These are phyloP conservation scores for Epichloe hybrida DNA, from an alignment of 2,329 filamentous ascomycete species.

Conservation along the genomic window DNA sequence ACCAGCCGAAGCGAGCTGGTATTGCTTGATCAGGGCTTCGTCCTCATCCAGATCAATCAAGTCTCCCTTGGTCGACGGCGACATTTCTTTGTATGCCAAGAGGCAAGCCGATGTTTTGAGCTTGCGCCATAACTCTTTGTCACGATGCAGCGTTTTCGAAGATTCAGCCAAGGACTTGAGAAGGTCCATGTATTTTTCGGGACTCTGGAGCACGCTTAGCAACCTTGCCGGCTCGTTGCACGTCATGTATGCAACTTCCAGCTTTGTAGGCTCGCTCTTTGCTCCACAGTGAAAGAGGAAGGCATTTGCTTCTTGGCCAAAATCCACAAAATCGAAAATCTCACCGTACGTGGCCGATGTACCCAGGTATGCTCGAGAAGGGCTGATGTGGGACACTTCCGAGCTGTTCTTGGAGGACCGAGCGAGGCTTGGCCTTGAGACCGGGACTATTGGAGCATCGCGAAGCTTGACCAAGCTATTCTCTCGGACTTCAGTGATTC, in stretches of 20 bases:
- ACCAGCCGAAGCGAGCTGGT: constrained; percentile 57
- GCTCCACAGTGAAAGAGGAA: constrained; percentile 84
- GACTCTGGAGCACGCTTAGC: constrained; percentile 62
- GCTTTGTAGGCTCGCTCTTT: constrained; percentile 77
- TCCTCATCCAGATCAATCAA: constrained; percentile 43
- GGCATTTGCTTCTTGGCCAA: constrained; percentile 72
- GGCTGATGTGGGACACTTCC: constrained; percentile 35
- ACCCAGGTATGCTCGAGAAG: constrained; percentile 70
- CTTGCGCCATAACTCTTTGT: constrained; percentile 63
- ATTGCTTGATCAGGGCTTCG: constrained; percentile 57
- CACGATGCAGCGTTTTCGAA: constrained; percentile 53
- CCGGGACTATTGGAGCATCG: constrained; percentile 58
- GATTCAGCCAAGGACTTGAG: constrained; percentile 70
- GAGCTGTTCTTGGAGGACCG: constrained; percentile 22
- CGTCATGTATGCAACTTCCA: constrained; percentile 73
- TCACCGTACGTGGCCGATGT: constrained; percentile 57
- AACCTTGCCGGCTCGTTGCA: constrained; percentile 72
- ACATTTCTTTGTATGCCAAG: constrained; percentile 68
- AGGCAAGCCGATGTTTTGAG: constrained; percentile 68
- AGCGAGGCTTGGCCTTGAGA: constrained; percentile 25
- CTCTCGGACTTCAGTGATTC: constrained; percentile 58
- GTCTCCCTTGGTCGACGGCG: constrained; percentile 30
- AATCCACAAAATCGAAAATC: constrained; percentile 96
- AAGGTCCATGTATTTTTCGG: constrained; percentile 77
- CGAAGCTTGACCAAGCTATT: constrained; percentile 46